Base-by-base conservation (phyloP, 2,329 filamentous ascomycete genomes). In the Aschersonia sp. region DNA sequence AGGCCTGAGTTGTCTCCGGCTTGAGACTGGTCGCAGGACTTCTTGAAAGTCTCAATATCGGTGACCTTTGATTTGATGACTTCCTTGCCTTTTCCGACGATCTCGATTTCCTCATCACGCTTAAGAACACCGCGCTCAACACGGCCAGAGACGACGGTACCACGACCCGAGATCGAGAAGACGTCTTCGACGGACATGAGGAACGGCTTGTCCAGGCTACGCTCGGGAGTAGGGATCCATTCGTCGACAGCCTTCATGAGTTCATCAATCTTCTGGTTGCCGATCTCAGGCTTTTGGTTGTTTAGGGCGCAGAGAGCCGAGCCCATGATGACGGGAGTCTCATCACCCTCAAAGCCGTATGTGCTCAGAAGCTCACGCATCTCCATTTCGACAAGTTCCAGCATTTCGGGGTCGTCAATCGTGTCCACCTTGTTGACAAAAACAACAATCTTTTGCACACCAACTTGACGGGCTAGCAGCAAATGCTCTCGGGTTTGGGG, bases 371-470 rank as follows among this genome's bases (percentile, higher is more conserved):
- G 82, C 73, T 98, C 92, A 63, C 92, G 87, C 92, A 98, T 98
- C 76, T 98, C 92, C 85, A 98, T 94, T 79, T 98, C 92, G 65
- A 98, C 92, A 51, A 98, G 86, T 74, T 98, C 92, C 81, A 98
- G 79, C 92, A 98, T 98, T 72, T 98, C 92, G 53, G 87, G 85
- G 74, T 98, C 92, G 58, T 97, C 90, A 53, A 98, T 81, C 56
- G 88, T 87, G 68, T 98, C 92, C 65, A 97, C 79, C 79, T 98
- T 98, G 85, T 98, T 98, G 70, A 98, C 92, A 67, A 98, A 98
- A 58, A 98, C 94, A 55, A 98, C 92, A 57, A 97, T 90, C 71
- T 82, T 87, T 76, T 97, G 87, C 57, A 98, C 87, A 78, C 92
- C 92, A 63, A 98, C 90, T 74, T 98, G 92, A 58, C 92, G 88